Base-by-base conservation (phyloP, 129 eudicot genomes). In the Sambucus nigra region DNA sequence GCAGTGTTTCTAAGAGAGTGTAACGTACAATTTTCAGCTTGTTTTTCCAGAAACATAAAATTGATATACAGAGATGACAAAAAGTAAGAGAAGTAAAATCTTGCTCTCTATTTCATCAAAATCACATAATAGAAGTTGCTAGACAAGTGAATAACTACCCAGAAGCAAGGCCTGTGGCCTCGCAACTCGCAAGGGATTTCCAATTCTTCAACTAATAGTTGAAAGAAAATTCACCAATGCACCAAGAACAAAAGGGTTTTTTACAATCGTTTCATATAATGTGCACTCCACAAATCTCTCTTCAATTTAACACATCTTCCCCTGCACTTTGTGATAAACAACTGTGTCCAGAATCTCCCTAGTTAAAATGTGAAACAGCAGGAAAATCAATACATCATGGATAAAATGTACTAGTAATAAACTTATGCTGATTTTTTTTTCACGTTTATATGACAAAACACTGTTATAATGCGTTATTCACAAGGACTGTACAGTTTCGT, bases 401-500 rank as follows among this genome's bases (percentile, higher is more conserved):
- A 51, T 8, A 25, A 25, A 10, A 51, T 12, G 19, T 25, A 51
- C 35, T 51, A 2, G 8, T 21, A 10, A 25, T 11, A 51, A 48
- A 48, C 15, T 57, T 29, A 44, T 4, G n/a, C n/a, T n/a, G n/a
- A n/a, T 25, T 60, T 53, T 50, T 31, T 31, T 31, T 31, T 35
- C 4, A 35, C 1, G 17, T 64, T 57, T 71, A 57, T 60, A 76
- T 15, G 72, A 59, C 53, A 53, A 50, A 58, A 63, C 63, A 58
- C 38, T 28, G 63, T 67, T 61, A 71, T 7, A 57, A 61, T 23
- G 51, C 58, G 60, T 28, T 75, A 75, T 75, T 71, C 78, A 80
- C 88, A 80, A 64, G 20, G 74, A 66, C 77, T 74, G 66, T 81
- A 86, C 79, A 86, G 32, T 60, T 66, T 40, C 53, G 38, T 47